Percentiles rank a stretch among this genome's conserved stretches.
Evolutionary conservation across 2,329 filamentous ascomycete species (phyloP).

Genomic region (Pseudopyrenochaeta lycopersici): DNA sequence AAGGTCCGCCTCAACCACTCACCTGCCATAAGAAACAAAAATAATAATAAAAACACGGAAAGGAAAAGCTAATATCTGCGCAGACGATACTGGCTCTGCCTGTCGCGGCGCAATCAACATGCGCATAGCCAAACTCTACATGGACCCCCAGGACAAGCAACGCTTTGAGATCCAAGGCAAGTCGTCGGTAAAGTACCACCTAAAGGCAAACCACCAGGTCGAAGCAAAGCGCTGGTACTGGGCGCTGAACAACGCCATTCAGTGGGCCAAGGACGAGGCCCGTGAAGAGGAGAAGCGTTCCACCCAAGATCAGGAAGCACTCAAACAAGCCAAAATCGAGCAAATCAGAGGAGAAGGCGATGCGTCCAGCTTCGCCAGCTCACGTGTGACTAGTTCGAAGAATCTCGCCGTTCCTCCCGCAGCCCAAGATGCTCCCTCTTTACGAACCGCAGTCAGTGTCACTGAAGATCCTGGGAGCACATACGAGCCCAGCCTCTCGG

Average conservation of each 20-base stretch:
- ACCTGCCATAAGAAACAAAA: too few species aligned
- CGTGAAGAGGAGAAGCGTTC: constrained; percentile 85
- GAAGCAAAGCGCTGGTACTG: constrained; percentile 99
- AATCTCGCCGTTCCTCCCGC: constrained; percentile 55
- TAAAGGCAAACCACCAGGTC: constrained; percentile 97
- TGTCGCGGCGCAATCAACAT: constrained; percentile 99
- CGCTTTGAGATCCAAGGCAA: constrained; percentile 98
- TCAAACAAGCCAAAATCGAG: constrained; percentile 80
- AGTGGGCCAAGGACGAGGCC: constrained; percentile 97
- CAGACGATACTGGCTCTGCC: constrained; percentile 91
- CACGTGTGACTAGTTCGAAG: constrained; percentile 36
- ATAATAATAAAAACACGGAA: too few species aligned
- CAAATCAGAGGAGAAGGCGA: constrained; percentile 62
- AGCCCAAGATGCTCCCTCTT: constrained; percentile 43
- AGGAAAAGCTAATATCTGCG: constrained; percentile 16
- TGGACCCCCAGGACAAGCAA: constrained; percentile 97
- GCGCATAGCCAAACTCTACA: constrained; percentile 91
- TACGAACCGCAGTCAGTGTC: constrained; percentile 56
- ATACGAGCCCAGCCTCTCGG: constrained; percentile 66
- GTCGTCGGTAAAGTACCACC: constrained; percentile 96
- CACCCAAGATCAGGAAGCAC: constrained; percentile 75
- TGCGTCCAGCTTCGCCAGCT: constrained; percentile 47
- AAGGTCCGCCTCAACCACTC: constrained; percentile 61
- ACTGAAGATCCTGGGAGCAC: constrained; percentile 66
- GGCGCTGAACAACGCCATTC: constrained; percentile 98